A percentile compares a stretch with the other conserved stretches of the same genome.
Conservation (phyloP, 768 basidiomycete species). For the Boletus sp. region DNA sequence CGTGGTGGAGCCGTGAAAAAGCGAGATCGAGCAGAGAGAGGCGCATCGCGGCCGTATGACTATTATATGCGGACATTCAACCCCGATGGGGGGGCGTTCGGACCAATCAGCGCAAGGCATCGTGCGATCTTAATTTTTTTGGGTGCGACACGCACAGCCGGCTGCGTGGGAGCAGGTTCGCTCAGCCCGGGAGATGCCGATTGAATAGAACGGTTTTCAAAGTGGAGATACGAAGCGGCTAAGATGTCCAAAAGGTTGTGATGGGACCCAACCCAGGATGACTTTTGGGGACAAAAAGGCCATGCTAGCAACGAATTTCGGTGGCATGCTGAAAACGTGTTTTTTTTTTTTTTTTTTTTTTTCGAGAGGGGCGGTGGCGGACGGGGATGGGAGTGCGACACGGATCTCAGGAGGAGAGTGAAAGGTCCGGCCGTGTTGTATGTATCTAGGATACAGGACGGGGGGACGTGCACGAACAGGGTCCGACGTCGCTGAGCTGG, state of each 20-base stretch:
- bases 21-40: conserved; percentile 1
- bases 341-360: background rate
- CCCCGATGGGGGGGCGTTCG: background rate
- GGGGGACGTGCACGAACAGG: background rate
- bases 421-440: conserved; percentile 9
- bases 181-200: conserved; percentile 23
- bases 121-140: conserved; percentile 22
- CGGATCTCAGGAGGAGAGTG: conserved; percentile 23
- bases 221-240: conserved; percentile 25
- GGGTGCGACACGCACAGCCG: conserved; percentile 25
- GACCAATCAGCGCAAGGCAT: conserved; percentile 16
- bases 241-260: conserved; percentile 7
- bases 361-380: no score
- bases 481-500: background rate
- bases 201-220: conserved; percentile 19
- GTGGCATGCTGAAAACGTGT: conserved; percentile 9
- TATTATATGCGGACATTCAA: conserved; percentile 5
- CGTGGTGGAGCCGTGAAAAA: background rate
- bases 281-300: conserved; percentile 16
- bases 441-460: conserved; percentile 13
- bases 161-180: conserved; percentile 22
- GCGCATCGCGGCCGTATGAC: background rate
- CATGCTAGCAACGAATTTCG: conserved; percentile 14
- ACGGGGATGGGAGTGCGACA: background rate
- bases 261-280: background rate